phyloP scores from a whole-genome alignment of 257 asterid genomes.

The Penstemon eatonii region DNA sequence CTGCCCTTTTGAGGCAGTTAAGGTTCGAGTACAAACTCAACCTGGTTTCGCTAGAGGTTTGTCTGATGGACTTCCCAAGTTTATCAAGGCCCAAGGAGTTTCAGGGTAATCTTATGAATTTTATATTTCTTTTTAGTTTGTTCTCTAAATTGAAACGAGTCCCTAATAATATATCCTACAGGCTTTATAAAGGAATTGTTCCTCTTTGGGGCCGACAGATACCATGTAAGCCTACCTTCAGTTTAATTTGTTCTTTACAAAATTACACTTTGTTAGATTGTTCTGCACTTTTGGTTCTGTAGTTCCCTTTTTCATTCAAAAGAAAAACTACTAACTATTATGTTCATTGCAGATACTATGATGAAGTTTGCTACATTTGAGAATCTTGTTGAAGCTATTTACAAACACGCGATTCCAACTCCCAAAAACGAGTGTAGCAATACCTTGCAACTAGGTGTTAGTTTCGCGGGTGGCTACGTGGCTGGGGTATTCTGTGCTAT shows the following conservation, averaged over 20 bases:
- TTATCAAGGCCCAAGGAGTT: slow-evolving; percentile 61
- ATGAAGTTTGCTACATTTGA: slow-evolving; percentile 89
- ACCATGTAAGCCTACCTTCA: slow-evolving; percentile 62
- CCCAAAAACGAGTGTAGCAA: slow-evolving; percentile 79
- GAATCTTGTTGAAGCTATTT: slow-evolving; percentile 67
- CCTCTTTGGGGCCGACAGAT: slow-evolving; percentile 96
- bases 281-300: neutral
- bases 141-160: neutral
- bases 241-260: no score
- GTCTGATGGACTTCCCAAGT: slow-evolving; percentile 82
- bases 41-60: slow-evolving; percentile 82
- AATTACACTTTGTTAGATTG: neutral
- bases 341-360: slow-evolving; percentile 67
- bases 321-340: slow-evolving; percentile 1
- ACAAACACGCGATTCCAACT: slow-evolving; percentile 65
- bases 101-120: slow-evolving; percentile 47
- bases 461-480: slow-evolving; percentile 70
- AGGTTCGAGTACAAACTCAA: slow-evolving; percentile 85
- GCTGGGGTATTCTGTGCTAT: slow-evolving; percentile 78
- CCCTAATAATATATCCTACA: slow-evolving; percentile 25
- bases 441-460: slow-evolving; percentile 69
- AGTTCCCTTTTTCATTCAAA: neutral
- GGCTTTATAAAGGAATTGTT: slow-evolving; percentile 79
- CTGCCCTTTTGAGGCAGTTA: slow-evolving; percentile 85
- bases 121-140: neutral